Conservation (phyloP, 164 flowering plant genomes). For the Umbilicus rupestris region DNA sequence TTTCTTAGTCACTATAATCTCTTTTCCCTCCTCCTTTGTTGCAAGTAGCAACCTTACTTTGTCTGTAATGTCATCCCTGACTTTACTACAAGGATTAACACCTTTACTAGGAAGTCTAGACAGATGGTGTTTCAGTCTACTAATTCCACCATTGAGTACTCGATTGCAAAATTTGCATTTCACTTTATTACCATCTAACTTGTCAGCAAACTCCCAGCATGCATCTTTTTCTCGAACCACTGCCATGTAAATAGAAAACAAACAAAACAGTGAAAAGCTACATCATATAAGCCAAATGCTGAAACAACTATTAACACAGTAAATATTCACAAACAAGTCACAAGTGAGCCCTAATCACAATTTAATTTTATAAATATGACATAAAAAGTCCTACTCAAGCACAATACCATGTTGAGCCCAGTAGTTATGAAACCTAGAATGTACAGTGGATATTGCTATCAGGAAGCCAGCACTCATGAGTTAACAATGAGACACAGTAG, state of each 20-base stretch:
- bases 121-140: conserved; percentile 85
- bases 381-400: too few relatives aligned
- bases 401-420: too few relatives aligned
- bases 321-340: neutral
- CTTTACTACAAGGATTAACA: conserved; percentile 87
- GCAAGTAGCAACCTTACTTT: conserved; percentile 56
- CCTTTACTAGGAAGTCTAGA: conserved; percentile 93
- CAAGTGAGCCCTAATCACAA: neutral
- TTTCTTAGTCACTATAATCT: conserved; percentile 37
- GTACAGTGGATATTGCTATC: too few relatives aligned
- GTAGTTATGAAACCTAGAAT: too few relatives aligned
- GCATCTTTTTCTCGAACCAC: conserved; percentile 95
- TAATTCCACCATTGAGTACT: conserved; percentile 81
- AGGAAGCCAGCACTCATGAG: too few relatives aligned
- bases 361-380: neutral
- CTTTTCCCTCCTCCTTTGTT: conserved; percentile 61
- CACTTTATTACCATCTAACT: conserved; percentile 88
- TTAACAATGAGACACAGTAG: too few relatives aligned
- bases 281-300: neutral
- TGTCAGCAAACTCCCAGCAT: conserved; percentile 94
- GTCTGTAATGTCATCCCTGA: conserved; percentile 82
- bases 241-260: conserved; percentile 16
- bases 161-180: conserved; percentile 73
- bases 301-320: neutral
- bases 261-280: neutral